Base-by-base conservation (phyloP, 2,329 filamentous ascomycete genomes). In the Torrubiella hemipterigena region DNA sequence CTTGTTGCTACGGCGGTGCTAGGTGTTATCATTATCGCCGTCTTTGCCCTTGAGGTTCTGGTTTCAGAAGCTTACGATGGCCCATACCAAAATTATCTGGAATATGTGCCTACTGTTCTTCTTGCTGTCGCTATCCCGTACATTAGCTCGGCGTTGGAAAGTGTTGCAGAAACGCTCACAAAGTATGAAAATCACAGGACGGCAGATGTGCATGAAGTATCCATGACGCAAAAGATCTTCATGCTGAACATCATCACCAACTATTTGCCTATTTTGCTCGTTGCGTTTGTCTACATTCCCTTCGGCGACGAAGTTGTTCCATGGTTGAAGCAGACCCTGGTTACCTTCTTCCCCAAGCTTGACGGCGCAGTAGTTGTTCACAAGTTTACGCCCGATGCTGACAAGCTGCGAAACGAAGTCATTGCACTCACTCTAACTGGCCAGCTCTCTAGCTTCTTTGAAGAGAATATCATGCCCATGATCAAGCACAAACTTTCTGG, bases 161-260 rank as follows among this genome's bases (percentile, higher is more conserved):
- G 59, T 4, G 61, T 79, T 20, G 81, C 81, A 1, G 71, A 67
- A 1, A 56, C 55, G 13, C 58, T 86, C 21, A 83, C 73, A 9
- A 61, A 80, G 12, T 83, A 71, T 42, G 81, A 86, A 46, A 86
- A 86, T 48, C 81, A 85, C 48, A 73, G 81, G 32, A 85, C 79
- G 0, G 65, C 74, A 19, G 75, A 78, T 30, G 62, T 69, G 14
- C 76, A 81, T 45, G 75, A 84, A 38, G 68, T 73, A 37, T 76
- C 79, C 0, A 63, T 81, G 41, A 81, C 77, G 0, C 71, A 78
- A 38, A 86, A 86, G 61, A 69, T 80, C 7, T 85, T 86, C 36
- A 65, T 83, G 20, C 68, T 87, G 48, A 82, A 81, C 59, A 83
- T 85, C 58, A 82, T 86, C 53, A 84, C 80, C 10, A 81, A 81